phyloP scores from a whole-genome alignment of 129 eudicot species.

The Tanacetum coccineum region DNA sequence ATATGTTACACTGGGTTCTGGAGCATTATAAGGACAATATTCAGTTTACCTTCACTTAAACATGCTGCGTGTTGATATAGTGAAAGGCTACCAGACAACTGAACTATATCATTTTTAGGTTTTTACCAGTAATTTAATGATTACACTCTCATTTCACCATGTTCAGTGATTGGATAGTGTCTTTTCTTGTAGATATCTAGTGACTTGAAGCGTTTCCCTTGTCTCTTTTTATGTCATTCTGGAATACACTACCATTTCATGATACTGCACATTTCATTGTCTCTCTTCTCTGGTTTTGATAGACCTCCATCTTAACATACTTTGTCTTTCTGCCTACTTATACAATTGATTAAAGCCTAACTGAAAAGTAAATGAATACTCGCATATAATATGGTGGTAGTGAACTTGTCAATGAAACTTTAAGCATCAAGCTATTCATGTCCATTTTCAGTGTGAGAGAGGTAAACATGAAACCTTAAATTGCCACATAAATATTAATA shows the following conservation, averaged over 20 bases:
- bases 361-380: slow-evolving; percentile 7
- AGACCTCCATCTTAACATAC: slow-evolving; percentile 6
- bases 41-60: neutral
- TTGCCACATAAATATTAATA: slow-evolving; percentile 7
- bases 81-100: slow-evolving; percentile 10
- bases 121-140: neutral
- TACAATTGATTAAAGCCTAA: slow-evolving; percentile 8
- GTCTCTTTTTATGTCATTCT: neutral
- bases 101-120: neutral
- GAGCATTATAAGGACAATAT: neutral
- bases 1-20: neutral
- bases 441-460: slow-evolving; percentile 10
- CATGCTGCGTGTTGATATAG: neutral
- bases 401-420: slow-evolving; percentile 3
- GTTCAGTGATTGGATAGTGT: slow-evolving; percentile 3
- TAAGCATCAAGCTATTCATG: neutral
- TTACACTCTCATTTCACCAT: neutral
- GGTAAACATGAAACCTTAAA: slow-evolving; percentile 7
- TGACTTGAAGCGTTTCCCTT: neutral
- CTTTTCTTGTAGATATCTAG: neutral
- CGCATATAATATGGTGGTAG: neutral
- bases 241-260: neutral
- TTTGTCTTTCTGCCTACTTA: slow-evolving; percentile 2
- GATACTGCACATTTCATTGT: neutral
- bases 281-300: slow-evolving; percentile 4